Percentiles rank a stretch among this genome's conserved stretches.
Conservation (phyloP, 2,329 filamentous ascomycete species). For the Aschersonia sp. region DNA sequence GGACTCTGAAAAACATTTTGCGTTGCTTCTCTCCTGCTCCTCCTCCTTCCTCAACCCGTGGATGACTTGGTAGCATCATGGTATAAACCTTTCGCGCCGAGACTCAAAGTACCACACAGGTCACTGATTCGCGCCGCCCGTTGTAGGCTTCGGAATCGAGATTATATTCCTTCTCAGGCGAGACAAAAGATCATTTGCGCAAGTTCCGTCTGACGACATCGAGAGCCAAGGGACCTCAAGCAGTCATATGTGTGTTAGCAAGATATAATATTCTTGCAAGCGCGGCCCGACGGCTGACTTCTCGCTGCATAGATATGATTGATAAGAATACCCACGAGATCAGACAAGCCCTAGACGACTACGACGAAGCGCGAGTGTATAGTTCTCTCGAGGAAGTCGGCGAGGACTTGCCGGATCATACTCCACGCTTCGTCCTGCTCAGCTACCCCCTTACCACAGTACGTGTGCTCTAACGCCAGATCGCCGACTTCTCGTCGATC, state of each 20-base stretch:
- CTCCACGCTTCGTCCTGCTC: conserved; percentile 76
- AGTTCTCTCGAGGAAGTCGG: conserved; percentile 64
- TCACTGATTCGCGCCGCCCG: not conserved
- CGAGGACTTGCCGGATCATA: conserved; percentile 85
- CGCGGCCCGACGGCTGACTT: not conserved
- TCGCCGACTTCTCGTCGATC: not conserved
- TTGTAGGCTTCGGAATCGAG: conserved; percentile 57
- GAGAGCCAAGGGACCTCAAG: conserved; percentile 71
- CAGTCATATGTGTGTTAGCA: conserved; percentile 64
- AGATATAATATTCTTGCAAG: not conserved
- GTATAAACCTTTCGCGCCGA: not conserved
- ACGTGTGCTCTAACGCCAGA: conserved; percentile 12
- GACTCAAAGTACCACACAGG: not conserved
- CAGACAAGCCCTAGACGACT: conserved; percentile 36
- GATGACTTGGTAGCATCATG: too few relatives aligned
- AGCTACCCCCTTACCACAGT: conserved; percentile 85
- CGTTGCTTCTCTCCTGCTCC: too few relatives aligned
- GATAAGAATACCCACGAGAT: conserved; percentile 86
- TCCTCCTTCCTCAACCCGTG: too few relatives aligned
- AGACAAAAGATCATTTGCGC: conserved; percentile 77
- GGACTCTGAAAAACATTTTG: too few relatives aligned
- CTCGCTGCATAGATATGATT: conserved; percentile 56
- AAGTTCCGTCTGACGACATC: conserved; percentile 93
- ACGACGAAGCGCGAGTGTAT: conserved; percentile 65
- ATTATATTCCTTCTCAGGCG: conserved; percentile 82